Conservation (phyloP, 768 basidiomycete species). For the Boletus tomentosulus region DNA sequence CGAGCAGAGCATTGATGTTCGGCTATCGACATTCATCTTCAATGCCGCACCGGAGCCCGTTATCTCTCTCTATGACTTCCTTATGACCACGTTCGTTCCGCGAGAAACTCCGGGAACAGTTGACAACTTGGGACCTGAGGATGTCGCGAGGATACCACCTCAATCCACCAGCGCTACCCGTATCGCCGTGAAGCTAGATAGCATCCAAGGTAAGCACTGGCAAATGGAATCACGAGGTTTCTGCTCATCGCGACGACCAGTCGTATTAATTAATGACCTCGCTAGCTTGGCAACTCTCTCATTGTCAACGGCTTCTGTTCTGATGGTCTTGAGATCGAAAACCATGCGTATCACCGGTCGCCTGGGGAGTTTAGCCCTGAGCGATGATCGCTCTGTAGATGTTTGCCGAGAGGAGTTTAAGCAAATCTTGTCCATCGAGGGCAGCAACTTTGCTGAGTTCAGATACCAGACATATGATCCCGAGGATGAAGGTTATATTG, state of each 20-base stretch:
- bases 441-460: slow-evolving; percentile 91
- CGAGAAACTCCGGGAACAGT: slow-evolving; percentile 9
- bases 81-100: slow-evolving; percentile 94
- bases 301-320: slow-evolving; percentile 85
- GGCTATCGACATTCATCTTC: slow-evolving; percentile 87
- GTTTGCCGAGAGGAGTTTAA: slow-evolving; percentile 66
- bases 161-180: slow-evolving; percentile 58
- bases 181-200: slow-evolving; percentile 77
- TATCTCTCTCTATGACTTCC: slow-evolving; percentile 88
- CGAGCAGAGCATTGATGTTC: slow-evolving; percentile 83
- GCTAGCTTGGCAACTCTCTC: slow-evolving; percentile 79
- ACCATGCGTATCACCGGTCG: slow-evolving; percentile 77
- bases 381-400: slow-evolving; percentile 59
- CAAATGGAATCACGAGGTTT: background rate
- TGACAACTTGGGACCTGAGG: slow-evolving; percentile 9
- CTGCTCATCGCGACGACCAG: slow-evolving; percentile 36
- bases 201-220: slow-evolving; percentile 62
- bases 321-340: slow-evolving; percentile 64
- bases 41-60: slow-evolving; percentile 88
- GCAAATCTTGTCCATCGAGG: slow-evolving; percentile 88
- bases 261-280: slow-evolving; percentile 70
- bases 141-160: background rate
- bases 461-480: slow-evolving; percentile 89
- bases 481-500: slow-evolving; percentile 59
- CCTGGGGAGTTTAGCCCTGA: slow-evolving; percentile 77